A percentile compares a stretch with the other conserved stretches of the same genome.
Conservation (phyloP, 768 basidiomycete species). For the Kwoniella newhampshirensis region DNA sequence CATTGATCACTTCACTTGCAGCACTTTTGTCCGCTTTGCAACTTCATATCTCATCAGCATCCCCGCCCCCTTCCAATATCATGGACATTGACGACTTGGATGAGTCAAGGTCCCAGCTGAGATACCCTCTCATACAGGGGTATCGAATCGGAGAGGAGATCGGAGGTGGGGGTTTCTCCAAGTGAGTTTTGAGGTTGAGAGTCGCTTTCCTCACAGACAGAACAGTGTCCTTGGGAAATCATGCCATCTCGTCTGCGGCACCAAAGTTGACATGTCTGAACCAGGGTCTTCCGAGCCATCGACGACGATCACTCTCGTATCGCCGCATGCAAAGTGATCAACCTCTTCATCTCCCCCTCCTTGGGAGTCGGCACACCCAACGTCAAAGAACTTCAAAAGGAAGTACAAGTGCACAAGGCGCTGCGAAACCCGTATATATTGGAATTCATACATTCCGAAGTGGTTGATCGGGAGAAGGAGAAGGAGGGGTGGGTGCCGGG, state of each 20-base stretch:
- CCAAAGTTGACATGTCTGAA: no score
- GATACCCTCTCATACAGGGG: constrained; percentile 55
- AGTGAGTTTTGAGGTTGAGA: constrained; percentile 57
- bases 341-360: constrained; percentile 54
- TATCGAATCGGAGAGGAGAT: constrained; percentile 72
- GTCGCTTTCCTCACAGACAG: no score
- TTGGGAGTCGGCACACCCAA: constrained; percentile 56
- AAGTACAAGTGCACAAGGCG: constrained; percentile 82
- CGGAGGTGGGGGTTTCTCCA: constrained; percentile 84
- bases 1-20: no score
- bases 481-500: constrained; percentile 65
- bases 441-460: constrained; percentile 73
- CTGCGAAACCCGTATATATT: constrained; percentile 78
- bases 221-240: no score
- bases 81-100: constrained; percentile 23
- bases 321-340: constrained; percentile 84
- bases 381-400: constrained; percentile 82
- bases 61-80: neutral
- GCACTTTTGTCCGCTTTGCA: no score
- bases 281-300: constrained; percentile 79
- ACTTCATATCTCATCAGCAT: no score
- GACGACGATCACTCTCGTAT: constrained; percentile 61
- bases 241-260: no score
- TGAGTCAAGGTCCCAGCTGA: neutral
- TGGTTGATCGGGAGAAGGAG: constrained; percentile 62